Evolutionary conservation across 129 eudicot species (phyloP).

Genomic region (Smallanthus sonchifolius): DNA sequence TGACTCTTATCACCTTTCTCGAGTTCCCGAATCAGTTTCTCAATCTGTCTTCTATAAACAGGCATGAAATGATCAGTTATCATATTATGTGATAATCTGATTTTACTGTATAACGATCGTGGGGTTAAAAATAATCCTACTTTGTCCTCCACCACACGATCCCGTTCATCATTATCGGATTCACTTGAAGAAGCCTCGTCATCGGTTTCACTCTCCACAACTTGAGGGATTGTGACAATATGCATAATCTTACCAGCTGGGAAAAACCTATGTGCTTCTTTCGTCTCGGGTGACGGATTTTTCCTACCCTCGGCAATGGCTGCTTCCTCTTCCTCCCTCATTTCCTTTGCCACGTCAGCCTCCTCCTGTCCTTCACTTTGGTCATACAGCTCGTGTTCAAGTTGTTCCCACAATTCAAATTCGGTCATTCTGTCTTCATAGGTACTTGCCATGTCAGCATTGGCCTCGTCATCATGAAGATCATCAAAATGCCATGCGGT

Average conservation of each 20-base stretch:
- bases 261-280: constrained; percentile 86
- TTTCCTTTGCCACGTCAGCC: constrained; percentile 62
- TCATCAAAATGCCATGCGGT: constrained; percentile 34
- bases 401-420: constrained; percentile 88
- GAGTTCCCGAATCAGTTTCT: constrained; percentile 60
- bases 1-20: constrained; percentile 43
- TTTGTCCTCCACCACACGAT: constrained; percentile 37
- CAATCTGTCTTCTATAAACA: constrained; percentile 83
- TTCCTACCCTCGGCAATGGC: constrained; percentile 57
- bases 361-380: constrained; percentile 56
- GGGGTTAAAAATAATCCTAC: constrained; percentile 76
- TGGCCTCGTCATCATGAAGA: constrained; percentile 19
- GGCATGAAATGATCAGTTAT: constrained; percentile 95
- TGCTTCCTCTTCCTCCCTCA: constrained; percentile 82
- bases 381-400: constrained; percentile 74
- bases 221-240: constrained; percentile 50
- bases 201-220: constrained; percentile 31
- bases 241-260: constrained; percentile 97
- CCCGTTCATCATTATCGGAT: background rate
- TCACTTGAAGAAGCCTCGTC: constrained; percentile 31
- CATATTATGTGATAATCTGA: constrained; percentile 83
- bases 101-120: constrained; percentile 66
- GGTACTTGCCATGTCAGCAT: constrained; percentile 32
- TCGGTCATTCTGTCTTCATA: constrained; percentile 69
- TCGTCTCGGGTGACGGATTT: constrained; percentile 39